Percentiles rank a stretch among this genome's conserved stretches.
phyloP scores from a whole-genome alignment of 2,329 filamentous ascomycete species.

The Monosporascus sp. region DNA sequence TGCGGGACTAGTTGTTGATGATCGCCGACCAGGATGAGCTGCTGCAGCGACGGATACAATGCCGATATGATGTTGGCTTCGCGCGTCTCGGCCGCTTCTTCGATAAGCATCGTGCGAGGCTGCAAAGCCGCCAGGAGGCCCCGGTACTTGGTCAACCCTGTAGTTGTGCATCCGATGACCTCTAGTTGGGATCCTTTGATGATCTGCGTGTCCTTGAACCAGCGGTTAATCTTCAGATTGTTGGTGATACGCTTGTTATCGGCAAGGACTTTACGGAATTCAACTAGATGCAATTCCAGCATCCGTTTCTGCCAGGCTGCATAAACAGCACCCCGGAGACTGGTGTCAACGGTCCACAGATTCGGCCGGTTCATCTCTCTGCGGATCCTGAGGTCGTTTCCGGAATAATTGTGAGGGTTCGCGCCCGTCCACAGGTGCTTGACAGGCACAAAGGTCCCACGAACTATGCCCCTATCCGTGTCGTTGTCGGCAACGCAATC shows the following conservation, averaged over 20 bases:
- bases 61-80: slow-evolving; percentile 55
- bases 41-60: slow-evolving; percentile 45
- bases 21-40: slow-evolving; percentile 62
- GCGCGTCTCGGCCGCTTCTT: slow-evolving; percentile 74
- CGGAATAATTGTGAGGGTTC: slow-evolving; percentile 17
- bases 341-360: slow-evolving; percentile 53
- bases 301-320: slow-evolving; percentile 53
- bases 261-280: slow-evolving; percentile 44
- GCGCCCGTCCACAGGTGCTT: slow-evolving; percentile 34
- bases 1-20: slow-evolving; percentile 73
- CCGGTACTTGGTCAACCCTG: slow-evolving; percentile 75
- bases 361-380: slow-evolving; percentile 38
- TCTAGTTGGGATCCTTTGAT: slow-evolving; percentile 33
- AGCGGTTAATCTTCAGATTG: slow-evolving; percentile 51
- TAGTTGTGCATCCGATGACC: slow-evolving; percentile 67
- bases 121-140: slow-evolving; percentile 59
- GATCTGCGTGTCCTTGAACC: slow-evolving; percentile 48
- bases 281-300: slow-evolving; percentile 38
- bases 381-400: slow-evolving; percentile 24
- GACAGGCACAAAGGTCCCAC: slow-evolving; percentile 37
- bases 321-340: slow-evolving; percentile 60
- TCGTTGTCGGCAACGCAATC: slow-evolving; percentile 30
- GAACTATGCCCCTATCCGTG: slow-evolving; percentile 33
- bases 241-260: slow-evolving; percentile 44
- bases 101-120: slow-evolving; percentile 66